Percentiles rank a stretch among this genome's conserved stretches.
phyloP scores from a whole-genome alignment of 495 filamentous ascomycete species.

The Penicillium paradoxum region DNA sequence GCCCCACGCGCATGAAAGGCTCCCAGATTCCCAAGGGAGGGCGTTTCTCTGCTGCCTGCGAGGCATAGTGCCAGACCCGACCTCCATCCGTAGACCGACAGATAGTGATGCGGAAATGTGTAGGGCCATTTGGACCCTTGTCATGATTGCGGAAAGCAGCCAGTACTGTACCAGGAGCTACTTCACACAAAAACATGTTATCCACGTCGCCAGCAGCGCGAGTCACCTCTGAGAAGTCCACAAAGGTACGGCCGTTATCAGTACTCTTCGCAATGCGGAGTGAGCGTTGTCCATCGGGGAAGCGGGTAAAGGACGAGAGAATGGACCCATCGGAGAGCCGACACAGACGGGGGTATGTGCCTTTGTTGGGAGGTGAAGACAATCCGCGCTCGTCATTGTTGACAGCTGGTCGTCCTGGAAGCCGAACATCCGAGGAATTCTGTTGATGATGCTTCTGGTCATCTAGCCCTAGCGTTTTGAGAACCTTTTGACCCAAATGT shows the following conservation, averaged over 20 bases:
- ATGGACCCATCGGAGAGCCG: constrained; percentile 37
- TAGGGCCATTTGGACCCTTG: constrained; percentile 30
- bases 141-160: constrained; percentile 60
- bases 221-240: constrained; percentile 34
- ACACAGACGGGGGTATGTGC: constrained; percentile 38
- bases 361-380: constrained; percentile 38
- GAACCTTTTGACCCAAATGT: constrained; percentile 35
- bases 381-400: constrained; percentile 38
- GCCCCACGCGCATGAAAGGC: constrained; percentile 52
- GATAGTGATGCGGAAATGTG: constrained; percentile 57
- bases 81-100: constrained; percentile 53
- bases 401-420: constrained; percentile 21
- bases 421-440: not conserved
- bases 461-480: constrained; percentile 25
- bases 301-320: constrained; percentile 38
- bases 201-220: constrained; percentile 48
- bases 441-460: not conserved
- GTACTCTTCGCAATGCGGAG: constrained; percentile 34
- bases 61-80: constrained; percentile 47
- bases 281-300: constrained; percentile 25
- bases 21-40: constrained; percentile 54
- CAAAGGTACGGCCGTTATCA: constrained; percentile 34
- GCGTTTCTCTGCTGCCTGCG: constrained; percentile 45
- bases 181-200: constrained; percentile 54
- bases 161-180: constrained; percentile 45